These are phyloP conservation scores for Yamadazyma olivae DNA, from an alignment of 805 yeast genomes.

Conservation along the genomic window DNA sequence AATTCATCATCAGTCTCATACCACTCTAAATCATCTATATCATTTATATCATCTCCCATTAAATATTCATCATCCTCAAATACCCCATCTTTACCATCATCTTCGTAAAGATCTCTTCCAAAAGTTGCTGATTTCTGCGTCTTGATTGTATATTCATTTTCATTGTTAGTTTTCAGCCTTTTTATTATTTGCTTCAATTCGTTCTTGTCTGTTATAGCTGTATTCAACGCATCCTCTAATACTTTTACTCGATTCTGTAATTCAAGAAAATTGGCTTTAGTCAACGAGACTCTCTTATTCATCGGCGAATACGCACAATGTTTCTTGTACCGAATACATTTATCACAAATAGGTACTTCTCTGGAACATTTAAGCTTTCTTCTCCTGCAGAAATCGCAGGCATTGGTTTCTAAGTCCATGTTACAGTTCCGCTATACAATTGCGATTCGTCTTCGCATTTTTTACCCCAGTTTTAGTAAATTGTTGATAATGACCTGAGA, in stretches of 20 bases:
- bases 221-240: no score
- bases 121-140: no score
- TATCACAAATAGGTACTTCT: conserved; percentile 8
- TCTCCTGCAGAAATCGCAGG: conserved; percentile 13
- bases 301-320: conserved; percentile 11
- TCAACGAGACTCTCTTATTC: no score
- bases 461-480: no score
- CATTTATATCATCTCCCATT: no score
- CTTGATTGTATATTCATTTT: no score
- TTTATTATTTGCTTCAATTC: neutral
- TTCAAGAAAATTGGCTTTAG: no score
- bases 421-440: no score
- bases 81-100: conserved; percentile 5
- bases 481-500: no score
- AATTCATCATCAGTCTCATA: conserved; percentile 4
- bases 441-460: no score
- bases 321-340: conserved; percentile 8
- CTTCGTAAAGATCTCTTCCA: conserved; percentile 8
- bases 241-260: no score
- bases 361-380: conserved; percentile 14
- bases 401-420: no score
- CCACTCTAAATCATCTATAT: conserved; percentile 8
- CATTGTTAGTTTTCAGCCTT: neutral
- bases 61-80: conserved; percentile 3
- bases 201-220: neutral